Evolutionary conservation across 1,139 yeast species (phyloP), one percentile per base, ranked within the genome.

Genomic region (Meyerozyma carpophila): DNA sequence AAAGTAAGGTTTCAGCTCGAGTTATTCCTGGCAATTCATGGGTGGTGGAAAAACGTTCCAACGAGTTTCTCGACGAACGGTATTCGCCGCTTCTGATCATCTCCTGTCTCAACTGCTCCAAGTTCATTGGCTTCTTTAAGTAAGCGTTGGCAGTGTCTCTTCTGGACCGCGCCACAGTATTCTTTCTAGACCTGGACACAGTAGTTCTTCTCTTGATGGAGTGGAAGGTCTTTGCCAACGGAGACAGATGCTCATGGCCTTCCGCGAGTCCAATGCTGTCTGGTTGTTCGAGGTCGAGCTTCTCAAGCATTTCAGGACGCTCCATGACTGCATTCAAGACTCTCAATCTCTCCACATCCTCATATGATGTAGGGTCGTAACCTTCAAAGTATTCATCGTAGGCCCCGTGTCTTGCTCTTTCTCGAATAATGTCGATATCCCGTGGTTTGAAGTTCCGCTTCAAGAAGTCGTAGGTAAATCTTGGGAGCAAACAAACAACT

Each of bases 301-400:
- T 61, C 8, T 66, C 67, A 43, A 70, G 57, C 11, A 66, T 54
- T 27, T 62, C 63, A 2, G 75, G 73, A 43, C 68, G 57, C 13
- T 64, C 62, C 38, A 66, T 65, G 25, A 71, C 58, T 39, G 65
- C 63, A 18, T 58, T 62, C 41, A 72, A 56, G 20, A 73, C 53
- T 53, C 77, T 54, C 60, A 72, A 67, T 58, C 65, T 60, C 53
- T 72, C 72, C 45, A 74, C 62, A 63, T 73, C 73, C 54, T 66
- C 69, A 18, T 60, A 51, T 58, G 76, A 69, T n/a, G 85, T 80
- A 29, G 85, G 85, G 58, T 80, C 85, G 54, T 73, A 80, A 16
- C 79, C 79, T 24, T 58, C 62, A 4, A 81, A 82, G 53, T 74
- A 80, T 36, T 67, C 70, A 42, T 67, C 72, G 56, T 63, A 79